Conservation (phyloP, 176 grass and related monocot species). For the Sorghum bicolor region Sorghum_bicolor_NCBIv3 NC_012878.2:48692001-48692500, state of each 20-base stretch:
- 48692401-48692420: neutral
- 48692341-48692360: no score
- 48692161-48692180: neutral
- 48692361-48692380: no score
- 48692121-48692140: neutral
- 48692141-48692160: neutral
- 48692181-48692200: neutral
- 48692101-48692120: neutral
- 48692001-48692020: neutral
- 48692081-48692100: neutral
- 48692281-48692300: neutral
- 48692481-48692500: neutral
- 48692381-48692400: neutral
- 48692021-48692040: neutral
- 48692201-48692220: neutral
- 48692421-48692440: neutral
- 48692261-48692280: neutral
- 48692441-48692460: neutral
- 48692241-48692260: neutral
- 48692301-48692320: neutral
- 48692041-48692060: constrained; percentile 1
- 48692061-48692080: neutral
- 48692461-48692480: neutral
- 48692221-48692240: neutral
- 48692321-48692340: neutral